phyloP scores from a whole-genome alignment of 2,329 filamentous ascomycete species.

The Ophiosphaerella narmari region DNA sequence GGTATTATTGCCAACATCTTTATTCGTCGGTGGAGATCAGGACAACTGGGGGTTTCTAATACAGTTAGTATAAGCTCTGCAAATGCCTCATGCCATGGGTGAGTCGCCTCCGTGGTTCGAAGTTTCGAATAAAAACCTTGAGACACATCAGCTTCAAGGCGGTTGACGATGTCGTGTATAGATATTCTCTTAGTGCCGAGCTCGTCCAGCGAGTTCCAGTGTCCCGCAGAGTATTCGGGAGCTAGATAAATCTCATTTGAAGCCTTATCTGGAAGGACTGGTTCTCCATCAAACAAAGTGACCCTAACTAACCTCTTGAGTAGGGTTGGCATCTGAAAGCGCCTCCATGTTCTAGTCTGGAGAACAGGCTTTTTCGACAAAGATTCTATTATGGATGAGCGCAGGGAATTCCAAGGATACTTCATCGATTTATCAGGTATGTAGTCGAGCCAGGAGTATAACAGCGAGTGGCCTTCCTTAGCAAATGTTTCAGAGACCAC shows the following conservation, averaged over 20 bases:
- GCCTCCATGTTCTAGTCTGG: slow-evolving; percentile 12
- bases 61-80: slow-evolving; percentile 2
- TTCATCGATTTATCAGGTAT: slow-evolving; percentile 14
- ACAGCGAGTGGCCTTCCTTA: slow-evolving; percentile 8
- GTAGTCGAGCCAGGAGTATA: slow-evolving; percentile 25
- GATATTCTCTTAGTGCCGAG: slow-evolving; percentile 4
- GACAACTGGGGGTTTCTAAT: not conserved
- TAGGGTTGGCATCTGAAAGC: slow-evolving; percentile 7
- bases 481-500: slow-evolving; percentile 14
- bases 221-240: slow-evolving; percentile 12
- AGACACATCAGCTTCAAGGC: slow-evolving; percentile 12
- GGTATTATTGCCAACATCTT: slow-evolving; percentile 20
- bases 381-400: slow-evolving; percentile 3
- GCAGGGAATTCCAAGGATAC: slow-evolving; percentile 11
- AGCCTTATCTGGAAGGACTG: slow-evolving; percentile 14
- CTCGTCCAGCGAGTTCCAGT: not conserved
- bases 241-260: slow-evolving; percentile 18
- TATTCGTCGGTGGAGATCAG: not conserved
- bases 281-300: slow-evolving; percentile 4
- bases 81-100: slow-evolving; percentile 21
- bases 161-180: slow-evolving; percentile 2
- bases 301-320: slow-evolving; percentile 1
- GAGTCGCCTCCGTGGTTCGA: not conserved
- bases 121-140: not conserved
- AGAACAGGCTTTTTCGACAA: slow-evolving; percentile 12